Base-by-base conservation (phyloP, 2,329 filamentous ascomycete species). In the Coniella lustricola region DNA sequence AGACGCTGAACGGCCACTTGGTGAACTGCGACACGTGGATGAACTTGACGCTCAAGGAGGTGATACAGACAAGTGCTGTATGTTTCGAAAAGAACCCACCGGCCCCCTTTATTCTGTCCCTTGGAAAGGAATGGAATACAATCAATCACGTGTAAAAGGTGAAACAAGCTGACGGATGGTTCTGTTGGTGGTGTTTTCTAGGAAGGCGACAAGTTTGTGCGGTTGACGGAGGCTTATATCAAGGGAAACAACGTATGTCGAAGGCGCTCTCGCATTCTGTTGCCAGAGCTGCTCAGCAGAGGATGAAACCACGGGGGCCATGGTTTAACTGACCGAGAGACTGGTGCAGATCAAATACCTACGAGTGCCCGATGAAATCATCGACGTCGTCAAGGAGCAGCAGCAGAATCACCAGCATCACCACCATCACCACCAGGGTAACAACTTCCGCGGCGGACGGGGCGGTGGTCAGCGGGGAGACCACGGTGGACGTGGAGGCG, bases 21-120 rank as follows among this genome's bases (percentile, higher is more conserved):
- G 86, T 96, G 67, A 89, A 85, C 67, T 98, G 91, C 81, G 93
- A 98, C 68, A 98, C 91, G 42, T 98, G 93, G 90, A 98, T 98
- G 93, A 98, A 98, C 72, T 74, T 98, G 59, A 97, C 91, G 2
- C 72, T 98, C 57, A 95, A 93, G 68, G 93, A 97, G 67, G 94
- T 98, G 18, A 88, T 97, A 32, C 91, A 97, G 70, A 97, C 93
- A 16, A 95, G 86, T 64, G 84, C 91, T 20, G 82, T 85, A 69
- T 44, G 75, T 58, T 17, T n/a, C n/a, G n/a, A n/a, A n/a, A n/a
- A n/a, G n/a, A n/a, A n/a, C n/a, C n/a, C n/a, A n/a, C n/a, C n/a
- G n/a, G n/a, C n/a, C n/a, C n/a, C n/a, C n/a, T 25, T 48, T 16
- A 31, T 12, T 21, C 37, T 39, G 14, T 9, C 18, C 17, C 9